A percentile compares a stretch with the other conserved stretches of the same genome.
These are phyloP conservation scores for Eimeria praecox DNA, from an alignment of 169 alveolate species.

Conservation along the genomic window DNA sequence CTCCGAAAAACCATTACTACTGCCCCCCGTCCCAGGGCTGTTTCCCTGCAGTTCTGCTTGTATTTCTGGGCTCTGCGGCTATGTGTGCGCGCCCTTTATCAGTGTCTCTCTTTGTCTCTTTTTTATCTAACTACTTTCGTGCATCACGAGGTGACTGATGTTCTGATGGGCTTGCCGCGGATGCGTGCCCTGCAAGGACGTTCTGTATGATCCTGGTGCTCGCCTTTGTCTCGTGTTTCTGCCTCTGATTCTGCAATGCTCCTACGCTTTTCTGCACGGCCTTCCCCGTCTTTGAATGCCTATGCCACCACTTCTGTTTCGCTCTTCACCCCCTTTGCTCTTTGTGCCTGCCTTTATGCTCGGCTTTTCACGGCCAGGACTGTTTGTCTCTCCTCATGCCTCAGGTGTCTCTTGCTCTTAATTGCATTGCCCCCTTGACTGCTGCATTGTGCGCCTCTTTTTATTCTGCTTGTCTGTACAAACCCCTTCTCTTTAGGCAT, in stretches of 20 bases:
- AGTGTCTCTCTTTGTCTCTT: background rate
- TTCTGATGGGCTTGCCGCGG: background rate
- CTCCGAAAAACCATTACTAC: background rate
- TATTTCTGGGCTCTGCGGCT: background rate
- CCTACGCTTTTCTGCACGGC: background rate
- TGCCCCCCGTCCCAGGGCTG: background rate
- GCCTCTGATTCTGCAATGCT: background rate
- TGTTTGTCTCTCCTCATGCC: background rate
- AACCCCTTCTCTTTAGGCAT: constrained; percentile 69
- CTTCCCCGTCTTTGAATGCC: background rate
- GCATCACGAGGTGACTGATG: background rate
- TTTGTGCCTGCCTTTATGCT: background rate
- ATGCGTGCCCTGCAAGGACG: background rate
- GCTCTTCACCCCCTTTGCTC: background rate
- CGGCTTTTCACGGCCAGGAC: background rate
- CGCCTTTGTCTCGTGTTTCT: background rate
- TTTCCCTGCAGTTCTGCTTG: background rate
- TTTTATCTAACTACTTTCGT: background rate
- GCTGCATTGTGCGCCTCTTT: background rate
- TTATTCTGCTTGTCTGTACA: background rate
- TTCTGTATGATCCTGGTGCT: background rate
- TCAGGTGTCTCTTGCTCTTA: background rate
- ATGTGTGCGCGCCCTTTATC: background rate
- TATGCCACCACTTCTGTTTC: background rate
- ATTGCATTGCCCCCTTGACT: background rate